Evolutionary conservation across 768 basidiomycete species (phyloP).

Genomic region (Chalciporus sphaerocephalus): DNA sequence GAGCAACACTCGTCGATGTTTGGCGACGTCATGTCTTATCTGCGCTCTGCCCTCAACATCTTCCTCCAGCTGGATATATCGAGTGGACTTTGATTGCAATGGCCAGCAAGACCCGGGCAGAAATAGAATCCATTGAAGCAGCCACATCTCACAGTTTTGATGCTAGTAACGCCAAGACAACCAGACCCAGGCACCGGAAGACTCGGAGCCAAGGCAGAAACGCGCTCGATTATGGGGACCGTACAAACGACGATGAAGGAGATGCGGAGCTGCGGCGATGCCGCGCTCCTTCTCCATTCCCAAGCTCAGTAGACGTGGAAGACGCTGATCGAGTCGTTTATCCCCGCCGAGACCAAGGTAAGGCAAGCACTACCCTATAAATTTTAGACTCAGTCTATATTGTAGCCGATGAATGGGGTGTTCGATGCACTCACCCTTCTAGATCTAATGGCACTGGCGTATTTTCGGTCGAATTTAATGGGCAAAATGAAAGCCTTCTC

Average conservation of each 20-base stretch:
- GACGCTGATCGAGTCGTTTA: slow-evolving; percentile 27
- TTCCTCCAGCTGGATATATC: slow-evolving; percentile 31
- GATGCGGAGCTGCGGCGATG: slow-evolving; percentile 15
- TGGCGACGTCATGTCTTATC: slow-evolving; percentile 59
- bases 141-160: slow-evolving; percentile 1
- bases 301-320: slow-evolving; percentile 8
- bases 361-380: background rate
- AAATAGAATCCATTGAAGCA: slow-evolving; percentile 15
- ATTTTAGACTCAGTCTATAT: slow-evolving; percentile 8
- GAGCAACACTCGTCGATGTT: slow-evolving; percentile 62
- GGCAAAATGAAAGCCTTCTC: slow-evolving; percentile 24
- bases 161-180: background rate
- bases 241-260: slow-evolving; percentile 14
- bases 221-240: slow-evolving; percentile 33
- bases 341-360: slow-evolving; percentile 26
- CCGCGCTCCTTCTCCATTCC: slow-evolving; percentile 28
- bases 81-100: slow-evolving; percentile 32
- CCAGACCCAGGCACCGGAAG: slow-evolving; percentile 44
- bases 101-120: slow-evolving; percentile 14
- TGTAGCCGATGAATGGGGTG: slow-evolving; percentile 30
- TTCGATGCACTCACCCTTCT: slow-evolving; percentile 15
- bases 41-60: slow-evolving; percentile 39
- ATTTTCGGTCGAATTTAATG: slow-evolving; percentile 23
- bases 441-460: slow-evolving; percentile 13
- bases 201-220: slow-evolving; percentile 42